Evolutionary conservation across 2,329 filamentous ascomycete species (phyloP), one percentile per base, ranked within the genome.

Genomic region (Paramyrothecium sp.): DNA sequence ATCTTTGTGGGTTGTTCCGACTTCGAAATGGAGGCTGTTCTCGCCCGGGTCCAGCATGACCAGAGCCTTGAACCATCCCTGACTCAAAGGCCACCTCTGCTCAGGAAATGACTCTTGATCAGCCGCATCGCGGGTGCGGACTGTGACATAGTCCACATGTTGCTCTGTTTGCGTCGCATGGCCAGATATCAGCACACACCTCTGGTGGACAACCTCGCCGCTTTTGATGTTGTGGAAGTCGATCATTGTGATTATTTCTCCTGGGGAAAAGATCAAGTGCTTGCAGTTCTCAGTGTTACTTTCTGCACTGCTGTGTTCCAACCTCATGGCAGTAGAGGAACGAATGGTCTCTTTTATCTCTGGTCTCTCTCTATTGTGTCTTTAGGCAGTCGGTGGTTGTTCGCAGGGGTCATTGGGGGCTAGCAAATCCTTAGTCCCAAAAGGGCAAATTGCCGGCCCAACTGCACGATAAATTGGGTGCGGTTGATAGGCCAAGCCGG

Each of bases 131-230:
- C 46, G 55, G 53, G 54, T 56, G n/a, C 54, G 47, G 30, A 59
- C 26, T 23, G 49, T 34, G 20, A 58, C 21, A n/a, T 59, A 58
- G 16, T 16, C 51, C 13, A 57, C 52, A 16, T 47, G 20, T 19
- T 23, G 22, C 3, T 55, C 19, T 17, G 8, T 3, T 13, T 26
- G 2, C 11, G 34, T 22, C 12, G 19, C 33, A 13, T 58, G 53
- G 3, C 61, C 60, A 23, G 58, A 49, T 16, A 63, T 51, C 23
- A 63, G 61, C 3, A 63, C 41, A 17, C 58, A 59, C 47, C 61
- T 56, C 19, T 63, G 61, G 21, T 62, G 53, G 13, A 63, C 60
- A 20, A 46, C 54, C 53, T 63, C 60, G 20, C 58, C 57, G n/a
- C 60, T 57, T 7, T 56, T 3, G 22, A 64, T 57, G 52, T 65